Evolutionary conservation across 345 rosid species (phyloP).

Genomic region (Reutealis trisperma): DNA sequence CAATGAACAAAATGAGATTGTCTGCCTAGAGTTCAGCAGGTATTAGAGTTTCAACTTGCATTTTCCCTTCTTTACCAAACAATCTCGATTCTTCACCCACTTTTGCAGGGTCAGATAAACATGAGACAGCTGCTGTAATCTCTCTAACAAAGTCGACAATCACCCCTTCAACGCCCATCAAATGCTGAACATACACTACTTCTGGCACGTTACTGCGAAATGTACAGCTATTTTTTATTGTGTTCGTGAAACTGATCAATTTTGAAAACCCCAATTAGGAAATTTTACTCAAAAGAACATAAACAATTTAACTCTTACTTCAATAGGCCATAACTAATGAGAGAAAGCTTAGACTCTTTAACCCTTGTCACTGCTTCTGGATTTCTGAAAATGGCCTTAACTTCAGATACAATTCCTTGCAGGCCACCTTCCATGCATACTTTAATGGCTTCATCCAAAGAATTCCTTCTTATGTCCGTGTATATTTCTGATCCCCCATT

Average conservation of each 20-base stretch:
- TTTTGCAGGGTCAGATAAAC: neutral
- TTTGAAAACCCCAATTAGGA: neutral
- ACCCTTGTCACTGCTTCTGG: slow-evolving; percentile 28
- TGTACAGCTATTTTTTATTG: neutral
- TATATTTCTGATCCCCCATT: slow-evolving; percentile 32
- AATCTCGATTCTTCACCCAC: neutral
- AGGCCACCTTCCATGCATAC: slow-evolving; percentile 28
- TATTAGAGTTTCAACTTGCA: slow-evolving; percentile 4
- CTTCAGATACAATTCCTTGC: slow-evolving; percentile 35
- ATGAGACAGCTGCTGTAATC: slow-evolving; percentile 22
- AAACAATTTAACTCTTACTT: slow-evolving; percentile 17
- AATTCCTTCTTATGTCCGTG: slow-evolving; percentile 29
- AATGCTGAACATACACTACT: slow-evolving; percentile 23
- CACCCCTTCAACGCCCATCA: slow-evolving; percentile 34
- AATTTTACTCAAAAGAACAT: neutral
- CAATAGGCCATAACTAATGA: slow-evolving; percentile 27
- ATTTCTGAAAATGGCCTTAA: slow-evolving; percentile 29
- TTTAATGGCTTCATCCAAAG: slow-evolving; percentile 31
- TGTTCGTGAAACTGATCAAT: neutral
- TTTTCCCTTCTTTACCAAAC: neutral
- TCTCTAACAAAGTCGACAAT: slow-evolving; percentile 29
- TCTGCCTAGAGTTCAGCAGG: neutral
- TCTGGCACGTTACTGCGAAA: slow-evolving; percentile 23
- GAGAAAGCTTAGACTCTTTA: slow-evolving; percentile 20
- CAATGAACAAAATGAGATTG: neutral